Conservation (phyloP, 1,284 basidiomycete genomes). For the Afroboletus lepidellus region DNA sequence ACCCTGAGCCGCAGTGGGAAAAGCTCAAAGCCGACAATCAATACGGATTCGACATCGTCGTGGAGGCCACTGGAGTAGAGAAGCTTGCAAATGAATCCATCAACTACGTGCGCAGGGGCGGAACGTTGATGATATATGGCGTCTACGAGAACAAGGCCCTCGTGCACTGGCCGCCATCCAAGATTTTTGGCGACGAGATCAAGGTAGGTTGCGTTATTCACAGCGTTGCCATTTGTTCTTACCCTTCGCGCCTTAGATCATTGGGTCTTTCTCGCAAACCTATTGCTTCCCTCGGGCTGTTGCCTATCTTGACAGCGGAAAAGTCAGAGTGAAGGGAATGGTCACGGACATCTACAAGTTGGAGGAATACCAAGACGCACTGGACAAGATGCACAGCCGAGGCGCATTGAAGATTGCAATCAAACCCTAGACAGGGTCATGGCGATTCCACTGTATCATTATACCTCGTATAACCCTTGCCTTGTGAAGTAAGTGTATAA, state of each 20-base stretch:
- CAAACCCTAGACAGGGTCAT: constrained; percentile 38
- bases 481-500: not conserved
- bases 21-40: constrained; percentile 77
- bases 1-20: constrained; percentile 79
- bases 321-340: constrained; percentile 82
- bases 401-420: constrained; percentile 69
- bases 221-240: not conserved
- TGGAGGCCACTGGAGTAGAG: constrained; percentile 83
- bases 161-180: constrained; percentile 81
- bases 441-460: constrained; percentile 16
- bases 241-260: constrained; percentile 51
- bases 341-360: constrained; percentile 74
- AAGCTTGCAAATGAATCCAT: constrained; percentile 78
- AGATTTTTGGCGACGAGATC: constrained; percentile 87
- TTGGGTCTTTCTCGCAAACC: constrained; percentile 83
- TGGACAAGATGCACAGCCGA: constrained; percentile 82
- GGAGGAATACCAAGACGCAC: constrained; percentile 75
- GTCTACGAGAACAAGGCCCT: constrained; percentile 73
- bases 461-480: constrained; percentile 17
- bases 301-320: constrained; percentile 83
- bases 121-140: constrained; percentile 71
- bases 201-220: constrained; percentile 43
- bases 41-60: constrained; percentile 86
- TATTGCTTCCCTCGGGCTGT: constrained; percentile 87
- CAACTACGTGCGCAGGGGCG: constrained; percentile 81